phyloP scores from a whole-genome alignment of 2,329 filamentous ascomycete species.

The Davidsoniella virescens region DNA sequence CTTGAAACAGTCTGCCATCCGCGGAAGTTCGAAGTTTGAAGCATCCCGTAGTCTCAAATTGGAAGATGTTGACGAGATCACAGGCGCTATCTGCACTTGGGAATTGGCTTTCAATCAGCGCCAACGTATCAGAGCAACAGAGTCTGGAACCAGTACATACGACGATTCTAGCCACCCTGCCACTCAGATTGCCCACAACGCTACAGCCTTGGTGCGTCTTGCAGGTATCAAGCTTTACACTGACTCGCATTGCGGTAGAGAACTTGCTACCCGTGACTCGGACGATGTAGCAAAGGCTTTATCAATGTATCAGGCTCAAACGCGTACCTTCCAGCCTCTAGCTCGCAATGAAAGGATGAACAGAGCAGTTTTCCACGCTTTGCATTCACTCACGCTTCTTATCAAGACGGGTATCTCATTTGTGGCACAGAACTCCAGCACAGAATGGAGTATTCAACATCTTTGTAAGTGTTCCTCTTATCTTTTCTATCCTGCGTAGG shows the following conservation, averaged over 20 bases:
- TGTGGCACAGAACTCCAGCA: slow-evolving; percentile 42
- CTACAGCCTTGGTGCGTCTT: slow-evolving; percentile 41
- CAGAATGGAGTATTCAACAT: slow-evolving; percentile 48
- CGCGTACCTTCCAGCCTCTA: slow-evolving; percentile 22
- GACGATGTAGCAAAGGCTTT: slow-evolving; percentile 44
- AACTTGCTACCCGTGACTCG: slow-evolving; percentile 49
- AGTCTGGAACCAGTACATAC: slow-evolving; percentile 20
- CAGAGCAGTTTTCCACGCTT: slow-evolving; percentile 48
- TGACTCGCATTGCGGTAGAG: slow-evolving; percentile 44
- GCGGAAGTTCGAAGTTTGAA: slow-evolving; percentile 31
- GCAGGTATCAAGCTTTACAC: slow-evolving; percentile 51
- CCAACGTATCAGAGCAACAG: slow-evolving; percentile 33
- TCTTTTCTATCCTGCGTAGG: background rate
- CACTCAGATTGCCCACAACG: slow-evolving; percentile 50
- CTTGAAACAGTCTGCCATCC: slow-evolving; percentile 44
- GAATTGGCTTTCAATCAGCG: slow-evolving; percentile 41
- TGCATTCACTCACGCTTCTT: slow-evolving; percentile 51
- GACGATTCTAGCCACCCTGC: slow-evolving; percentile 21
- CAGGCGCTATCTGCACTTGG: slow-evolving; percentile 40
- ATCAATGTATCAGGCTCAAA: slow-evolving; percentile 9
- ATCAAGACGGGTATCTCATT: slow-evolving; percentile 48
- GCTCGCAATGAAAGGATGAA: slow-evolving; percentile 43
- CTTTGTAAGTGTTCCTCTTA: slow-evolving; percentile 29
- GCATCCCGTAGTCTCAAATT: slow-evolving; percentile 33
- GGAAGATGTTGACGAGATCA: slow-evolving; percentile 40